phyloP scores from a whole-genome alignment of 768 basidiomycete species.

The Boletus vermiculosoides region DNA sequence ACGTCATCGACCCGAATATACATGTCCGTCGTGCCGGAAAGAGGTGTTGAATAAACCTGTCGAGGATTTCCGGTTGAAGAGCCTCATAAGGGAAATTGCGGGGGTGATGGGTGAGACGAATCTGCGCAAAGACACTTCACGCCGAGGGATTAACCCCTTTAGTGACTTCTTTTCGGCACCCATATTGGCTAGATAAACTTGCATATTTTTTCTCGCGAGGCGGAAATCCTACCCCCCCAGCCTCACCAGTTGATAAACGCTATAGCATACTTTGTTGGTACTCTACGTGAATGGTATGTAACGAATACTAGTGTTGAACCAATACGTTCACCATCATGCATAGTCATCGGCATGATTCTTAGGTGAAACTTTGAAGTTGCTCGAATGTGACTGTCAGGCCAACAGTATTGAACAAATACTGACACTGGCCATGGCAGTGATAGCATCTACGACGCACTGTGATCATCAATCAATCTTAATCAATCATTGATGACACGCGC shows the following conservation, averaged over 20 bases:
- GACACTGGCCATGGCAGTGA: no score
- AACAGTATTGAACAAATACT: no score
- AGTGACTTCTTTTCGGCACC: constrained; percentile 44
- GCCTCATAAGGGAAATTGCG: constrained; percentile 51
- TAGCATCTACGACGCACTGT: no score
- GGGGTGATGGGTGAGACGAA: constrained; percentile 47
- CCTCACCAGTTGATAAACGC: background rate
- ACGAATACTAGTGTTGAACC: background rate
- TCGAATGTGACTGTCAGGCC: no score
- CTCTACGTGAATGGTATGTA: background rate
- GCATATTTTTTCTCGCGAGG: background rate
- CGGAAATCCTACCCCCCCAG: background rate
- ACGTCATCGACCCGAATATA: constrained; percentile 49
- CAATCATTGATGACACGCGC: no score
- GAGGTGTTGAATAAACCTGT: constrained; percentile 48
- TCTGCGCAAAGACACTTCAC: constrained; percentile 25
- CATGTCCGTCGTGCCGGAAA: constrained; percentile 67
- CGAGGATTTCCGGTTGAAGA: constrained; percentile 62
- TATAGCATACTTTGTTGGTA: constrained; percentile 1
- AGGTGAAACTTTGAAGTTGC: background rate
- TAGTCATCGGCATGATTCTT: background rate
- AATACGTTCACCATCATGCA: background rate
- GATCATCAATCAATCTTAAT: no score
- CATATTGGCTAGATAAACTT: background rate
- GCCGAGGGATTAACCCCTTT: constrained; percentile 36